These are phyloP conservation scores for Hyphopichia wangnamkhiaoensis DNA, from an alignment of 1,139 yeast species.

Conservation along the genomic window DNA sequence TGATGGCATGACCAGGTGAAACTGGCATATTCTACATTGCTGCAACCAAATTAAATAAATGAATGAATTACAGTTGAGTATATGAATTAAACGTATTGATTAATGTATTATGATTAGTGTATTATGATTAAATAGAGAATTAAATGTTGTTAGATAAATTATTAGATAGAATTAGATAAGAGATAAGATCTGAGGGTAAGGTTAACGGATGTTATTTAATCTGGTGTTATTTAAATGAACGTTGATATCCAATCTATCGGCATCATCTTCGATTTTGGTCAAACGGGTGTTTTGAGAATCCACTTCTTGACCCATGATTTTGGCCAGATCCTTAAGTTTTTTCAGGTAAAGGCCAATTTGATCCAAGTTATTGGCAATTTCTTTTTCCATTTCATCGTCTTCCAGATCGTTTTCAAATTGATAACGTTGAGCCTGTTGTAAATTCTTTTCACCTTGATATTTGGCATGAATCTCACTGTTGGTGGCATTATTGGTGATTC, in stretches of 20 bases:
- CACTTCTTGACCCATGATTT: conserved; percentile 49
- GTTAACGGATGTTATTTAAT: conserved; percentile 42
- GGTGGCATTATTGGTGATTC: conserved; percentile 41
- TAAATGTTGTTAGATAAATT: too few relatives aligned
- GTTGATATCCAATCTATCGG: conserved; percentile 56
- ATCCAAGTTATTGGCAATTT: conserved; percentile 53
- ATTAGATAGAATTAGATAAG: too few relatives aligned
- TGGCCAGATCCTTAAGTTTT: conserved; percentile 47
- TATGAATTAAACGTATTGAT: too few relatives aligned
- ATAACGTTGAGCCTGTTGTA: conserved; percentile 49
- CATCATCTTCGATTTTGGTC: conserved; percentile 54
- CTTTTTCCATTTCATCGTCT: conserved; percentile 62
- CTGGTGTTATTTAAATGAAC: conserved; percentile 52
- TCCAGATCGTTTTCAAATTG: conserved; percentile 57
- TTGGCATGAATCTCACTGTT: conserved; percentile 44
- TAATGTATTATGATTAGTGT: too few relatives aligned
- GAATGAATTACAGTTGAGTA: too few relatives aligned
- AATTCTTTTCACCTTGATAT: conserved; percentile 50
- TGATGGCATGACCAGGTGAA: too few relatives aligned
- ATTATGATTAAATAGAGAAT: too few relatives aligned
- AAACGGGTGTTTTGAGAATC: conserved; percentile 51
- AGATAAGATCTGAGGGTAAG: too few relatives aligned
- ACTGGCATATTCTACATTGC: too few relatives aligned
- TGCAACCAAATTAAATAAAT: too few relatives aligned
- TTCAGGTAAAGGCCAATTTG: conserved; percentile 49